Evolutionary conservation across 108 stramenopile species (phyloP), one percentile per base, ranked within the genome.

Genomic region (Pseudonitzschia multistriata): DNA sequence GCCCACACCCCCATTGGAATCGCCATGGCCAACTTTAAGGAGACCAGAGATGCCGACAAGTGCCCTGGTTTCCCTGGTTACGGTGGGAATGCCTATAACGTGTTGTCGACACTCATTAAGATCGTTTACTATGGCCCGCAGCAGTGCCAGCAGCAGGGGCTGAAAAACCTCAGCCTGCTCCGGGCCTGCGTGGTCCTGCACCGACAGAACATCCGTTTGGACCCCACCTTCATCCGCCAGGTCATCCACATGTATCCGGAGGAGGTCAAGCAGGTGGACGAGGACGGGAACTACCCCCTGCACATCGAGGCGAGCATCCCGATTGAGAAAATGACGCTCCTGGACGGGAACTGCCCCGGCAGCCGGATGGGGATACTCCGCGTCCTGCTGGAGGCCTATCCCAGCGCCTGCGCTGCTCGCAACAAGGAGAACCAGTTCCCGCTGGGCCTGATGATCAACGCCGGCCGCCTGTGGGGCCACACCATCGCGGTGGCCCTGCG

Each of bases 241-340:
- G 80, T 65, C 30, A 76, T 84, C 28, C 71, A 74, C 25, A 22
- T 70, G 34, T 68, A 68, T 29, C 83, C 83, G 0, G 83, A 79
- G 60, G 79, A 81, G 34, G 74, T 66, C 42, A 59, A 62, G 29
- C 27, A 62, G 6, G 24, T 61, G n/a, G 83, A 84, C 49, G 67
- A 55, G 3, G 74, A 81, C 13, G 83, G 83, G 24, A 80, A 80
- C 39, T 77, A 74, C 33, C 79, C 83, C 2, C 57, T 80, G 5
- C 83, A 84, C 42, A 69, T 80, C 54, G 83, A 84, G 55, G 76
- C 83, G 15, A 71, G 70, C 55, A 84, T 84, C 31, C 83, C 83
- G 11, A 59, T 84, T 33, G 83, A 84, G 36, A 84, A 84, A 59
- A 78, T 81, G 77, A 17, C 67, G 22, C 73, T 84, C 8, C 62